Conservation (phyloP, 768 basidiomycete species). For the Trametes villosa region DNA sequence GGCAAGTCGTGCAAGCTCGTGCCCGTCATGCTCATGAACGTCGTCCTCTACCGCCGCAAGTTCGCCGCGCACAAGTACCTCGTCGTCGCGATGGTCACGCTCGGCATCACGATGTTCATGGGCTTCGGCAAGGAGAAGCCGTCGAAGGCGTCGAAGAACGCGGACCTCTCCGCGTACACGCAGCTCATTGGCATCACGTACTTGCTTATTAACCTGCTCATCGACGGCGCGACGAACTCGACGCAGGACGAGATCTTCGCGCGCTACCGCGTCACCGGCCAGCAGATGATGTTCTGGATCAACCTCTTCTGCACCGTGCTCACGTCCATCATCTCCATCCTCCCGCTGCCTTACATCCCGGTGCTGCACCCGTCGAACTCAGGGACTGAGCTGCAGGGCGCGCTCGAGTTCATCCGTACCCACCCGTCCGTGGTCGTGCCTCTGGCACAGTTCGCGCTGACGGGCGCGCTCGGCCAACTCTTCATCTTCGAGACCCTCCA, state of each 20-base stretch:
- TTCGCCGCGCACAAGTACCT: constrained; percentile 96
- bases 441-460: constrained; percentile 82
- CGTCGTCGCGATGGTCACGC: constrained; percentile 91
- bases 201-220: constrained; percentile 81
- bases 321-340: constrained; percentile 67
- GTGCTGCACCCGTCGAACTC: constrained; percentile 73
- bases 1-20: constrained; percentile 99
- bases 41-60: constrained; percentile 88
- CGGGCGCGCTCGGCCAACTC: constrained; percentile 92
- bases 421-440: constrained; percentile 80
- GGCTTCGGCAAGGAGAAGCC: constrained; percentile 70
- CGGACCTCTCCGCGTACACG: constrained; percentile 50
- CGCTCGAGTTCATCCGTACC: constrained; percentile 70
- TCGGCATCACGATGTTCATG: constrained; percentile 95
- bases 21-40: constrained; percentile 97
- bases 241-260: constrained; percentile 97
- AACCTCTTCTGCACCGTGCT: constrained; percentile 83
- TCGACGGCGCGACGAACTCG: constrained; percentile 94
- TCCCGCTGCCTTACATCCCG: constrained; percentile 82
- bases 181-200: constrained; percentile 75
- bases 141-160: constrained; percentile 36
- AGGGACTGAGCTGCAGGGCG: constrained; percentile 67
- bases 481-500: constrained; percentile 98
- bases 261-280: constrained; percentile 73
- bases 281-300: constrained; percentile 99